phyloP scores from a whole-genome alignment of 345 rosid genomes.

The Balakata baccata region DNA sequence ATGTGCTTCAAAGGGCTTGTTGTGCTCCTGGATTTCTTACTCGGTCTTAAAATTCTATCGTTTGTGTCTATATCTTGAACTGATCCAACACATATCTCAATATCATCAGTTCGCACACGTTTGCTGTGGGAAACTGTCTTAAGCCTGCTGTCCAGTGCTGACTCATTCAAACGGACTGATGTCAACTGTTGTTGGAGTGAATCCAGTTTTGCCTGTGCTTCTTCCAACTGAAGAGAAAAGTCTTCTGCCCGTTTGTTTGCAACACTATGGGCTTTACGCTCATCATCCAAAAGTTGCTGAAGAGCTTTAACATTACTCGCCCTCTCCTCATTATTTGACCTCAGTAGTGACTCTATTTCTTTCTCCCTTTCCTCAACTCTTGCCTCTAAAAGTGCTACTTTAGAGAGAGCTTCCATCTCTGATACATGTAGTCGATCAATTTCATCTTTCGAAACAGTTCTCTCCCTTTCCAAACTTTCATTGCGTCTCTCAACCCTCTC shows the following conservation, averaged over 20 bases:
- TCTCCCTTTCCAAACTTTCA: constrained; percentile 79
- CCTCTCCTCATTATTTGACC: constrained; percentile 72
- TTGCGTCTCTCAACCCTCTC: constrained; percentile 78
- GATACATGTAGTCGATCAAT: constrained; percentile 53
- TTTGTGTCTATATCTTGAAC: constrained; percentile 49
- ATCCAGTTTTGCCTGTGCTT: constrained; percentile 79
- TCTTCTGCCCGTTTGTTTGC: constrained; percentile 77
- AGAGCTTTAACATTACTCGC: constrained; percentile 74
- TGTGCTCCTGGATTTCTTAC: constrained; percentile 63
- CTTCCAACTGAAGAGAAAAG: constrained; percentile 75
- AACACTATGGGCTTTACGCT: constrained; percentile 69
- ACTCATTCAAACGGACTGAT: constrained; percentile 72
- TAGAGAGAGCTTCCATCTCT: constrained; percentile 69
- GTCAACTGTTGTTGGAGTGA: constrained; percentile 78
- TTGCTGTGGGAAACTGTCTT: constrained; percentile 73
- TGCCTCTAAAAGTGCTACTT: constrained; percentile 63
- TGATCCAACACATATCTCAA: constrained; percentile 63
- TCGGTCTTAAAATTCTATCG: constrained; percentile 46
- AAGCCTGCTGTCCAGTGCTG: constrained; percentile 76
- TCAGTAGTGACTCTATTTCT: constrained; percentile 81
- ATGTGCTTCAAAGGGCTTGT: constrained; percentile 47
- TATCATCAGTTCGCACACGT: constrained; percentile 56
- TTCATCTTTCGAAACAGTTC: constrained; percentile 55
- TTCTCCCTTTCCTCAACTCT: constrained; percentile 92
- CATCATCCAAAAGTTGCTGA: constrained; percentile 73